These are phyloP conservation scores for Escallonia rubra DNA, from an alignment of 129 eudicot species.

Conservation along the genomic window DNA sequence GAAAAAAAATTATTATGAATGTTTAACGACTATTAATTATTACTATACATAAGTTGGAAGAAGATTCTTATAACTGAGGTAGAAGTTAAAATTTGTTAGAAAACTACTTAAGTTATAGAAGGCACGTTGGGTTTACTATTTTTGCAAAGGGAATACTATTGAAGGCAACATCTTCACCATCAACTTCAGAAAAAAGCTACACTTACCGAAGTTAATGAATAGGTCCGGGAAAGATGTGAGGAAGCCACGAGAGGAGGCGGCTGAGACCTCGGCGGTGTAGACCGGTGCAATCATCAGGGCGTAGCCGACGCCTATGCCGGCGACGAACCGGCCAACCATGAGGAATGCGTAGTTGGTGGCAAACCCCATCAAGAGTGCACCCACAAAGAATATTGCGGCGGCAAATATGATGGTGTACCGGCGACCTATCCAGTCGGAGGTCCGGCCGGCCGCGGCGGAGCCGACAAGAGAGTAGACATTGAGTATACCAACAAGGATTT, in stretches of 20 bases:
- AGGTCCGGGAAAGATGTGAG: slow-evolving; percentile 71
- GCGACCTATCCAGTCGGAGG: slow-evolving; percentile 76
- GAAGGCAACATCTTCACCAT: too few relatives aligned
- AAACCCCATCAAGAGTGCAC: slow-evolving; percentile 70
- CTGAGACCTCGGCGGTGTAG: slow-evolving; percentile 60
- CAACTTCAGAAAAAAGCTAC: too few relatives aligned
- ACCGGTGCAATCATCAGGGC: slow-evolving; percentile 71
- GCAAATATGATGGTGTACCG: slow-evolving; percentile 62
- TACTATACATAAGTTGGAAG: too few relatives aligned
- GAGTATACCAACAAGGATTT: slow-evolving; percentile 47
- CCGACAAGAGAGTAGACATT: slow-evolving; percentile 55
- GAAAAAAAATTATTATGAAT: too few relatives aligned
- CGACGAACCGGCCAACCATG: slow-evolving; percentile 68
- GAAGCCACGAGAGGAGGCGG: slow-evolving; percentile 67
- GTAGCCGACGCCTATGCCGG: slow-evolving; percentile 70
- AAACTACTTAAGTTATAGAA: too few relatives aligned
- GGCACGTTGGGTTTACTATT: too few relatives aligned
- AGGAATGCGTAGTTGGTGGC: slow-evolving; percentile 56
- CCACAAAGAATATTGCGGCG: slow-evolving; percentile 50
- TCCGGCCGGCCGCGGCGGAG: slow-evolving; percentile 56
- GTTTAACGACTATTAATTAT: too few relatives aligned
- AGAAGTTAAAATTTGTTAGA: too few relatives aligned
- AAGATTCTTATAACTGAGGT: too few relatives aligned
- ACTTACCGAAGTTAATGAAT: slow-evolving; percentile 44
- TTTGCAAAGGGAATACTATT: too few relatives aligned